A percentile compares a stretch with the other conserved stretches of the same genome.
Evolutionary conservation across 1,284 basidiomycete genomes (phyloP).

Genomic region (Leccinum cinnamomeum): DNA sequence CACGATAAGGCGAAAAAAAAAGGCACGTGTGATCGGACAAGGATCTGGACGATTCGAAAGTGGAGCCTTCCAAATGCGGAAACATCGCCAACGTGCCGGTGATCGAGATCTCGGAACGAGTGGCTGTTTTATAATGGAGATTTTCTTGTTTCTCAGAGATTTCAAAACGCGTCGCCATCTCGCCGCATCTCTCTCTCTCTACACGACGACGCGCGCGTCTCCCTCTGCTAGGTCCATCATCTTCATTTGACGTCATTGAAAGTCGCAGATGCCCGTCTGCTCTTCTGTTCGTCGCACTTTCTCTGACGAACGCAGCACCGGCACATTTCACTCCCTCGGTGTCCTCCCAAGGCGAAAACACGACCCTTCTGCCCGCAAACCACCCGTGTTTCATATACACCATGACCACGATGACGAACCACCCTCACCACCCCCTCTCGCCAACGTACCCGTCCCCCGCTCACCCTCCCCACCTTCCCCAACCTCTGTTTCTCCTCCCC

Average conservation of each 20-base stretch:
- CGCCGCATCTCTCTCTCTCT: background rate
- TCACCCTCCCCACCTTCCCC: slow-evolving; percentile 22
- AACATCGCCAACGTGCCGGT: slow-evolving; percentile 10
- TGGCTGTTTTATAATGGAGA: slow-evolving; percentile 7
- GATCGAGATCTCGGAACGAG: slow-evolving; percentile 29
- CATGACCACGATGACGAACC: slow-evolving; percentile 21
- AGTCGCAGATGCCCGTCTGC: slow-evolving; percentile 20
- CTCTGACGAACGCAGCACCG: slow-evolving; percentile 48
- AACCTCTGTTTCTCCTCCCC: background rate
- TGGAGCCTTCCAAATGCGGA: slow-evolving; percentile 22
- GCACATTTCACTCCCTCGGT: slow-evolving; percentile 53
- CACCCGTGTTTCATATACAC: slow-evolving; percentile 29
- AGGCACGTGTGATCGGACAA: slow-evolving; percentile 23
- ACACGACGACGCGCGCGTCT: background rate
- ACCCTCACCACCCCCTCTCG: slow-evolving; percentile 9
- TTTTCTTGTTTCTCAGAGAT: background rate
- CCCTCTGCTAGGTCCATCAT: too few relatives aligned
- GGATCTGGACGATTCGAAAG: slow-evolving; percentile 27
- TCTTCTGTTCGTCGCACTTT: slow-evolving; percentile 37
- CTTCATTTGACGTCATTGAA: slow-evolving; percentile 7
- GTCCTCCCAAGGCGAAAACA: slow-evolving; percentile 47
- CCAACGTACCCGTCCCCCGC: slow-evolving; percentile 36
- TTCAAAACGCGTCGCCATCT: background rate
- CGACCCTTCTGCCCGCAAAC: slow-evolving; percentile 26
- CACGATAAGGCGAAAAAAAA: slow-evolving; percentile 15